A percentile compares a stretch with the other conserved stretches of the same genome.
Evolutionary conservation across 2,329 filamentous ascomycete species (phyloP).

Genomic region (Pseudovirgaria hyperparasitica): DNA sequence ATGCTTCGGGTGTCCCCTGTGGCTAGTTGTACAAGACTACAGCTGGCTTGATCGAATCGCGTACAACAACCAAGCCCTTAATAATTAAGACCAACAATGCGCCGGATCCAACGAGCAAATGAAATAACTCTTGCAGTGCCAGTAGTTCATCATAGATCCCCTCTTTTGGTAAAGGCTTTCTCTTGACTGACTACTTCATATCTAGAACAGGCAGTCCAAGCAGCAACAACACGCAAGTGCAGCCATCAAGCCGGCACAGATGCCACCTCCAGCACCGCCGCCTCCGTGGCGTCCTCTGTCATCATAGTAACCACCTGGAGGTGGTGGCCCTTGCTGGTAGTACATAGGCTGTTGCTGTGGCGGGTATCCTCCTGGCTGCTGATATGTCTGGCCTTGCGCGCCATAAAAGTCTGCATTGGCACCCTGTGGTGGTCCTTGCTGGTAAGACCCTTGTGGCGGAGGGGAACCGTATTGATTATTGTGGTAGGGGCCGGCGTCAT

Average conservation of each 20-base stretch:
- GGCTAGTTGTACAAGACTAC: no score
- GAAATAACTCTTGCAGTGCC: no score
- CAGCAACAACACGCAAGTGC: slow-evolving; percentile 39
- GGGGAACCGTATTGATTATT: no score
- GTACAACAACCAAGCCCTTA: no score
- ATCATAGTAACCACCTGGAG: slow-evolving; percentile 27
- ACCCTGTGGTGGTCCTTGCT: slow-evolving; percentile 10
- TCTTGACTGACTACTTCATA: neutral
- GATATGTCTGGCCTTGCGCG: slow-evolving; percentile 11
- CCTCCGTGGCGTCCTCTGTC: slow-evolving; percentile 17
- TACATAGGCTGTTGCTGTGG: slow-evolving; percentile 20
- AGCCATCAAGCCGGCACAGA: slow-evolving; percentile 31
- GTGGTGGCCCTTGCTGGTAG: slow-evolving; percentile 19
- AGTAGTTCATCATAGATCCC: no score
- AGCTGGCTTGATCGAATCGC: no score
- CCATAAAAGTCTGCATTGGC: slow-evolving; percentile 11
- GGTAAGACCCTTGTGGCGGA: slow-evolving; percentile 9
- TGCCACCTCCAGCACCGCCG: slow-evolving; percentile 21
- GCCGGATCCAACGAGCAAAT: no score
- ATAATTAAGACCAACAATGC: no score
- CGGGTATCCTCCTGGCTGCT: slow-evolving; percentile 1
- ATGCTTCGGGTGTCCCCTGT: no score
- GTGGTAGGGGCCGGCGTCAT: slow-evolving; percentile 15
- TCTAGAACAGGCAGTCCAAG: slow-evolving; percentile 37
- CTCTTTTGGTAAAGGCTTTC: no score